These are phyloP conservation scores for Paecilomyces sp. DNA, from an alignment of 2,329 filamentous ascomycete genomes.

Conservation along the genomic window DNA sequence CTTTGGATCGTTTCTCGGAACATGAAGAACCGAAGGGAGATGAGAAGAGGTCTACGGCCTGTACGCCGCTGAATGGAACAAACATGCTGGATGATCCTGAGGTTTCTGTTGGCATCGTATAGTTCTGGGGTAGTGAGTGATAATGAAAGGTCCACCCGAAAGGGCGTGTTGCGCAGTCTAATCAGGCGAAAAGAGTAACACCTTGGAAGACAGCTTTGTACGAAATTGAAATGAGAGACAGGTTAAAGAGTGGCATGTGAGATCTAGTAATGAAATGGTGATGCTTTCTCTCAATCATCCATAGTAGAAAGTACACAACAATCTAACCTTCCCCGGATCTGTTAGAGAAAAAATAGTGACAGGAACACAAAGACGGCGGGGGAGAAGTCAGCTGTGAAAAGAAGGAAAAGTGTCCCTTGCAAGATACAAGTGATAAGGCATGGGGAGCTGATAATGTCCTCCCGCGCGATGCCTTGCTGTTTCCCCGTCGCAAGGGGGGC, in stretches of 20 bases:
- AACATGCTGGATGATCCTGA: not conserved
- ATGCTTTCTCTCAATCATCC: not conserved
- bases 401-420: not conserved
- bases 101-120: too few relatives aligned
- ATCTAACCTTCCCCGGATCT: too few relatives aligned
- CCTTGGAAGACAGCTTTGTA: not conserved
- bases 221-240: not conserved
- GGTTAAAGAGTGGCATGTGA: not conserved
- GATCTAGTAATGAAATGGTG: not conserved
- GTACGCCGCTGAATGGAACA: not conserved
- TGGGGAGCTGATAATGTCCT: conserved; percentile 1
- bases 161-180: not conserved
- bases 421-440: not conserved
- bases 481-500: not conserved
- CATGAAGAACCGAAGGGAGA: not conserved
- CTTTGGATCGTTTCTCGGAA: not conserved
- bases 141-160: not conserved
- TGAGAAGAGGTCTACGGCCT: not conserved
- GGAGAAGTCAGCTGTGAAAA: not conserved
- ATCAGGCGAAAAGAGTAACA: not conserved
- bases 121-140: too few relatives aligned
- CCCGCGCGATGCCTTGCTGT: not conserved
- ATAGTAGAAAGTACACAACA: not conserved
- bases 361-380: too few relatives aligned
- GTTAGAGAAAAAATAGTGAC: too few relatives aligned